Base-by-base conservation (phyloP, 345 rosid genomes). In the Rhodomyrtus tomentosa region DNA sequence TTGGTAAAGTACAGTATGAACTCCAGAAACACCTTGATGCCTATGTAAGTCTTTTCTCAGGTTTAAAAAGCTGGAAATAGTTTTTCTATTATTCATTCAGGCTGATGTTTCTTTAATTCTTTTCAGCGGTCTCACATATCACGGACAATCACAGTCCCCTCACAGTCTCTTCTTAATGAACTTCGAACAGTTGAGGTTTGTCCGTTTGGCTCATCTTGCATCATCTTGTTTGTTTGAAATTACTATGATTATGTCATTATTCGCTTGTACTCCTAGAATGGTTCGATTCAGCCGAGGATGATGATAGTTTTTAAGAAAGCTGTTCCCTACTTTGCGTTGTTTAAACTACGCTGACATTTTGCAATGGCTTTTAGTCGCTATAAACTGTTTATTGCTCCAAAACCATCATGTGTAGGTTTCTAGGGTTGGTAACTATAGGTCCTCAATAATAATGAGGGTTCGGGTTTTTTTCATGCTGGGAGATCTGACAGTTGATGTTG, bases 111-210 rank as follows among this genome's bases (percentile, higher is more conserved):
- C 54, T 24, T 73, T 86, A 82, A 73, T 50, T 56, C 84, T 58
- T 87, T 92, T 85, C 97, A 96, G 99, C 93, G 99, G 49, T 91
- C 96, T 87, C 96, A 95, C 90, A 88, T 98, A 89, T 88, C 89
- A 84, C 88, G 90, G 87, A 98, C 99, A 36, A 96, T 98, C 89
- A 94, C 99, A 86, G 83, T 86, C 73, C 99, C 99, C 81, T 95
- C 99, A 0, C 98, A 98, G 86, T 98, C 99, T 56, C 96, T 96
- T 90, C 98, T 98, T 84, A 96, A 95, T 89, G 99, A 98, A 91
- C 98, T 98, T 87, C 94, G 92, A 86, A 96, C 92, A 9, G 98
- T 96, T 87, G 99, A 98, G 99, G 99, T 98, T 87, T 86, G 95
- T 89, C 89, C 85, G 56, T 80, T 62, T 86, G 85, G 53, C 29